phyloP scores from a whole-genome alignment of 192 early-diverging fungal genomes.

The Backusella westeae region DNA sequence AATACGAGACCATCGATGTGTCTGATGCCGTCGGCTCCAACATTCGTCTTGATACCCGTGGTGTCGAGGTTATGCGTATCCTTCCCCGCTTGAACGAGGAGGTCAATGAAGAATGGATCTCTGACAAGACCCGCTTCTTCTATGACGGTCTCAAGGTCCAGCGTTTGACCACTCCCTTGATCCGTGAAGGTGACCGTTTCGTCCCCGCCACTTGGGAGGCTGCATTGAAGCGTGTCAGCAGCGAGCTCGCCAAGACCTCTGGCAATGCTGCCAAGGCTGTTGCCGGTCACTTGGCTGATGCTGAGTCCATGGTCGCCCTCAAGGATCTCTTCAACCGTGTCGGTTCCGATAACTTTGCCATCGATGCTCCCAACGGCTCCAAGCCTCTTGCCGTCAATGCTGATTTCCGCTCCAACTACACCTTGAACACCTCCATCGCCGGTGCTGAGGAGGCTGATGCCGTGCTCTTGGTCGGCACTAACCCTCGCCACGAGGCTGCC shows the following conservation, averaged over 20 bases:
- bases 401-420: slow-evolving; percentile 91
- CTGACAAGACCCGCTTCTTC: slow-evolving; percentile 95
- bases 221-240: slow-evolving; percentile 73
- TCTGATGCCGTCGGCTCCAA: slow-evolving; percentile 93
- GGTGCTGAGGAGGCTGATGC: slow-evolving; percentile 94
- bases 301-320: slow-evolving; percentile 89
- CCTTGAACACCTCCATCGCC: slow-evolving; percentile 78
- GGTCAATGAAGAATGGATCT: slow-evolving; percentile 99
- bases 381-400: slow-evolving; percentile 47
- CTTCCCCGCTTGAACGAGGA: slow-evolving; percentile 95
- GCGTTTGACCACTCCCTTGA: slow-evolving; percentile 88
- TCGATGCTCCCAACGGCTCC: slow-evolving; percentile 63
- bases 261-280: slow-evolving; percentile 75
- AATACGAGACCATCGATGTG: slow-evolving; percentile 94
- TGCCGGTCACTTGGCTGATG: slow-evolving; percentile 92
- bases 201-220: slow-evolving; percentile 84
- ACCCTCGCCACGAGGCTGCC: slow-evolving; percentile 95
- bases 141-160: slow-evolving; percentile 96
- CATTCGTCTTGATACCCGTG: slow-evolving; percentile 95
- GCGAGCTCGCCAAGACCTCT: slow-evolving; percentile 55
- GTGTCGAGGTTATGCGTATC: slow-evolving; percentile 95
- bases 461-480: slow-evolving; percentile 88
- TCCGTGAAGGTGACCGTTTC: slow-evolving; percentile 82
- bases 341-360: slow-evolving; percentile 81
- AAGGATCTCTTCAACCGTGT: slow-evolving; percentile 92